Base-by-base conservation (phyloP, 1,139 yeast species). In the Hemisphaericaspora lyxosophila region DNA sequence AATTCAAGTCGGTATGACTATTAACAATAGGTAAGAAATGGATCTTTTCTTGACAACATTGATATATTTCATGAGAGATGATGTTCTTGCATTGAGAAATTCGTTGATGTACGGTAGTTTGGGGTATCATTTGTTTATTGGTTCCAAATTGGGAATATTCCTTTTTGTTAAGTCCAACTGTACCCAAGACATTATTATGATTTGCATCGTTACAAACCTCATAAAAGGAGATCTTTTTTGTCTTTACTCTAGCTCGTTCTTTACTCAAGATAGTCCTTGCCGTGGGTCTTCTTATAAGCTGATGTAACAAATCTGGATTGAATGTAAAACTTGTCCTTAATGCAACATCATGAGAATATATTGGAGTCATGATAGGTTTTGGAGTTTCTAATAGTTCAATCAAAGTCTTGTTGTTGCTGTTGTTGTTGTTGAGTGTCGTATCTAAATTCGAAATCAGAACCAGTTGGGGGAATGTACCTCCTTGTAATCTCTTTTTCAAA, bases 21-120 rank as follows among this genome's bases (percentile, higher is more conserved):
- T 70, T 73, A 32, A 80, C 59, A 13, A 83, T 67, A 1, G 90
- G 89, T 20, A 85, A 62, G 50, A 68, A 80, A 57, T 85, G 94
- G 36, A 77, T 72, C 43, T 76, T 78, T 0, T 50, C 49, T 27
- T 64, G 60, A 7, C 73, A 52, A 50, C 92, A 85, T 28, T 53
- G 49, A 38, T 47, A 51, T 1, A 59, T 45, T n/a, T 59, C 67
- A 18, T 51, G 47, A 5, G 62, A 44, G 23, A 61, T 47, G 39
- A 54, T 33, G 46, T 55, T 31, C 46, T 56, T 49, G 48, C 46
- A 45, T 22, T 35, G 44, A 13, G 45, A 49, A 27, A 56, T 50
- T 24, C 57, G 49, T 33, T 53, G 51, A 30, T 47, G 53, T 34
- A 55, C 48, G 23, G 49, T 44, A 17, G 43, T 37, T 38, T 51